Conservation (phyloP, 2,329 filamentous ascomycete species). For the Bipolaris gigantea region DNA sequence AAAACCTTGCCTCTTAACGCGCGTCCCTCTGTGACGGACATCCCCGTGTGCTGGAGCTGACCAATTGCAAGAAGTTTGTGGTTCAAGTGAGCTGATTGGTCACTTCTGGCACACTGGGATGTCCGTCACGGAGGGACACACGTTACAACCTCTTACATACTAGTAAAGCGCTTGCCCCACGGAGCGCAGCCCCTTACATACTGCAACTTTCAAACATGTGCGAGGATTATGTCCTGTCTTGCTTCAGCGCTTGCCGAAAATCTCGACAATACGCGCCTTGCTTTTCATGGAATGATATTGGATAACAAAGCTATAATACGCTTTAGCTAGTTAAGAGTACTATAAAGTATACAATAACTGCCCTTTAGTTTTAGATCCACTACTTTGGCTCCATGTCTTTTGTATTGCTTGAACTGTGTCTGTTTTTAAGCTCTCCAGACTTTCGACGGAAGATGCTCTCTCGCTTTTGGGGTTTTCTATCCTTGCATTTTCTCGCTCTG, state of each 20-base stretch:
- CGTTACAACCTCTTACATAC: not conserved
- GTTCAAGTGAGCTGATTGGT: not conserved
- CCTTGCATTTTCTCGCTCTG: too few species aligned
- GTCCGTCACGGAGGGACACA: not conserved
- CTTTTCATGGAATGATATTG: not conserved
- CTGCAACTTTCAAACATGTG: not conserved
- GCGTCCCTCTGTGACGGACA: not conserved
- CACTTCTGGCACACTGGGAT: not conserved
- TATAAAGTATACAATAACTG: not conserved
- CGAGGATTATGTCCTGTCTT: not conserved
- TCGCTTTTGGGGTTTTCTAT: too few species aligned
- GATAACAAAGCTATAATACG: conserved; percentile 3
- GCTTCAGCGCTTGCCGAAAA: not conserved
- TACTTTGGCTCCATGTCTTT: too few species aligned
- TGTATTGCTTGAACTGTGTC: too few species aligned
- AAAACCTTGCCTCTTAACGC: not conserved
- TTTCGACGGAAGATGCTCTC: too few species aligned
- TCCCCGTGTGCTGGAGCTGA: not conserved
- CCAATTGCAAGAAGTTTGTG: not conserved
- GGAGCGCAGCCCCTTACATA: not conserved
- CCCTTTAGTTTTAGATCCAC: conserved; percentile 1
- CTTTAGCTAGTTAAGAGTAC: conserved; percentile 9
- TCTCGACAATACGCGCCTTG: not conserved
- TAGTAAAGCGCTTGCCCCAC: not conserved
- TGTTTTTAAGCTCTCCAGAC: too few species aligned